A percentile compares a stretch with the other conserved stretches of the same genome.
Evolutionary conservation across 768 basidiomycete genomes (phyloP).

Genomic region (Hygrophorus pudorinus): DNA sequence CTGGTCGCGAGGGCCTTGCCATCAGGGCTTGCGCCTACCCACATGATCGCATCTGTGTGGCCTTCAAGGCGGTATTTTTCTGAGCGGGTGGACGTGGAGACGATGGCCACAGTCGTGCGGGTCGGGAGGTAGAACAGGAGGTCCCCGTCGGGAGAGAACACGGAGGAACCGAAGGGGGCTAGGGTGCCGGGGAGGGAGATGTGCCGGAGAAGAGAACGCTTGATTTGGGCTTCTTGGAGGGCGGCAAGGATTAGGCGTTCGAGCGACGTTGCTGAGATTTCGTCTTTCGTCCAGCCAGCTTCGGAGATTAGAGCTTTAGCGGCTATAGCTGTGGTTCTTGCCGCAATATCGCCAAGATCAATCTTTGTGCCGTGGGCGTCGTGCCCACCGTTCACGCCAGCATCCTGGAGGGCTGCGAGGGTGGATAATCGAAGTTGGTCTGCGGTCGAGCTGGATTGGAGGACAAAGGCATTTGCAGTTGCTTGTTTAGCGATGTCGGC

Average conservation of each 20-base stretch:
- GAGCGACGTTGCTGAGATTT: not conserved
- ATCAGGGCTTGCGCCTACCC: conserved; percentile 11
- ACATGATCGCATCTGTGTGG: conserved; percentile 9
- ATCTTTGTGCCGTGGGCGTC: too few relatives aligned
- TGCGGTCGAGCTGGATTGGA: not conserved
- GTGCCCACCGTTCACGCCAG: too few relatives aligned
- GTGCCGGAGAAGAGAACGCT: not conserved
- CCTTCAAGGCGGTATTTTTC: conserved; percentile 6
- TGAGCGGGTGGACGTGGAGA: not conserved
- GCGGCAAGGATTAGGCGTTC: not conserved
- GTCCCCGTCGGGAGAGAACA: not conserved
- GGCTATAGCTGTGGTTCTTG: too few relatives aligned
- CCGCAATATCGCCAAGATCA: too few relatives aligned
- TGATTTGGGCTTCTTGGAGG: not conserved
- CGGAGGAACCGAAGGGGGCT: not conserved
- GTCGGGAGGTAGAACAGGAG: not conserved
- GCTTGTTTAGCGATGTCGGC: not conserved
- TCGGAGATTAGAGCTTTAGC: too few relatives aligned
- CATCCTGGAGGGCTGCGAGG: too few relatives aligned
- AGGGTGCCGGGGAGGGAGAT: not conserved
- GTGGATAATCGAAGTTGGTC: too few relatives aligned
- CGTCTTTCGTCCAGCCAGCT: too few relatives aligned
- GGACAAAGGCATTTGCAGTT: not conserved
- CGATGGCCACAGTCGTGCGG: not conserved
- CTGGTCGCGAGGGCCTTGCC: conserved; percentile 9